phyloP scores from a whole-genome alignment of 2,329 filamentous ascomycete genomes.

The Verticillium albo-atrum region DNA sequence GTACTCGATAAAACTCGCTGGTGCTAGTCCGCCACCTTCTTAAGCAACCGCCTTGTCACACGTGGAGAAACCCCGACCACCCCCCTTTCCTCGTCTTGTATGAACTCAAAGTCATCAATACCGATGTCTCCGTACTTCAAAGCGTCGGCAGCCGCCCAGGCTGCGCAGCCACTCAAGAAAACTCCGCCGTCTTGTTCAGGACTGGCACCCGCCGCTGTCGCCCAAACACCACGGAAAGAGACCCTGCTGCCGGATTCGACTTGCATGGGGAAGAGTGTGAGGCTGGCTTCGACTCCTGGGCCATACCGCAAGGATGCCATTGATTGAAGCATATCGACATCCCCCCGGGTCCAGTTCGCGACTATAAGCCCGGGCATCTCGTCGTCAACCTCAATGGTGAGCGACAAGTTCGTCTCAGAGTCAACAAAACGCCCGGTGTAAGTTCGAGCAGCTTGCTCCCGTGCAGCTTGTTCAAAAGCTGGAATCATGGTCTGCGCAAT shows the following conservation, averaged over 20 bases:
- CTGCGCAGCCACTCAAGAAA: background rate
- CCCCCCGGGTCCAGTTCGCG: background rate
- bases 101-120: slow-evolving; percentile 13
- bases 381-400: background rate
- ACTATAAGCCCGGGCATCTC: background rate
- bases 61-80: background rate
- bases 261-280: background rate
- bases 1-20: too few species aligned
- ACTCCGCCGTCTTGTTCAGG: background rate
- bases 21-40: too few species aligned
- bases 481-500: slow-evolving; percentile 11
- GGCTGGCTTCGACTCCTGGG: background rate
- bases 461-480: slow-evolving; percentile 14
- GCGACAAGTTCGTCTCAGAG: background rate
- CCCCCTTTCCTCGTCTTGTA: background rate
- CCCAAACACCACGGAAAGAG: slow-evolving; percentile 1
- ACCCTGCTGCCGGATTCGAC: background rate
- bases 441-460: slow-evolving; percentile 11
- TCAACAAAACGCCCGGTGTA: slow-evolving; percentile 12
- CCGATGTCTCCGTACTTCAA: slow-evolving; percentile 12
- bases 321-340: slow-evolving; percentile 1
- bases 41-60: background rate
- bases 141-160: slow-evolving; percentile 4
- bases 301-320: background rate
- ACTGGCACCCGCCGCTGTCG: background rate